These are phyloP conservation scores for Fraxinus sp. DNA, from an alignment of 305 asterid species.

Conservation along the genomic window DNA sequence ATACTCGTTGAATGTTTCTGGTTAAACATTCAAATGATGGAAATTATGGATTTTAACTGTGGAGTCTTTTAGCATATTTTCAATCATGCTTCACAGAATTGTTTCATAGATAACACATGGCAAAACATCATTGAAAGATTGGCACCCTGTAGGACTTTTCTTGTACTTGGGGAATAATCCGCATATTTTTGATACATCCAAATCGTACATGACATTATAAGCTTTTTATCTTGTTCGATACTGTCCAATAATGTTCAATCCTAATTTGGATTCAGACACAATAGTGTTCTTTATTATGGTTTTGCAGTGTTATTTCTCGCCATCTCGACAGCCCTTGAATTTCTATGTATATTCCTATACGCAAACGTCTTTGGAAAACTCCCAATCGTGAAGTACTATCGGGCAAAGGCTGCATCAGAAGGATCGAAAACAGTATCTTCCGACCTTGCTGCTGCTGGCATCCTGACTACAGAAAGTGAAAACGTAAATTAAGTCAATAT, in stretches of 20 bases:
- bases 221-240: not conserved
- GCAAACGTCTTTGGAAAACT: slow-evolving; percentile 60
- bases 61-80: not conserved
- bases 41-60: not conserved
- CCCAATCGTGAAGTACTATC: slow-evolving; percentile 71
- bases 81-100: not conserved
- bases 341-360: slow-evolving; percentile 67
- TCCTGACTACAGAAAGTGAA: slow-evolving; percentile 30
- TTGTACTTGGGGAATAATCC: not conserved
- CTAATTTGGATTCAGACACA: not conserved
- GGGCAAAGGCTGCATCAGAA: slow-evolving; percentile 73
- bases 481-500: slow-evolving; percentile 21
- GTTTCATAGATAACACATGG: not conserved
- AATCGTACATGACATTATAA: not conserved
- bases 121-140: not conserved
- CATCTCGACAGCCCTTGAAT: slow-evolving; percentile 60
- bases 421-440: slow-evolving; percentile 83
- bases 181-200: not conserved
- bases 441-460: slow-evolving; percentile 84
- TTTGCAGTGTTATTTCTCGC: slow-evolving; percentile 73
- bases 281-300: not conserved
- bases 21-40: not conserved
- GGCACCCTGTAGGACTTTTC: not conserved
- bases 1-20: not conserved
- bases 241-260: not conserved